These are phyloP conservation scores for Phtheirospermum japonicum DNA, from an alignment of 257 asterid species.

Conservation along the genomic window DNA sequence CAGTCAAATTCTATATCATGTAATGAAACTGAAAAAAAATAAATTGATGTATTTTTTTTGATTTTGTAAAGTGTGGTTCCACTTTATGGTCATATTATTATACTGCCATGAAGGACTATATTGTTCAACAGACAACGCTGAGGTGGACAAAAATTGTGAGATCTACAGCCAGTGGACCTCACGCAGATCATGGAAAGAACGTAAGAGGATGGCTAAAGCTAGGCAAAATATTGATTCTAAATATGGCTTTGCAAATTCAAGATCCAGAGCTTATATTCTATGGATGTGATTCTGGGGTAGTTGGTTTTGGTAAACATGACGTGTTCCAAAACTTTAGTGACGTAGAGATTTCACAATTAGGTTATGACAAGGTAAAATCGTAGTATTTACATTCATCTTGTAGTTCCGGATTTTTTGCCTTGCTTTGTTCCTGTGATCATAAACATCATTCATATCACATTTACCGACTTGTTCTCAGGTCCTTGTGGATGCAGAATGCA, in stretches of 20 bases:
- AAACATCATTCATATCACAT: neutral
- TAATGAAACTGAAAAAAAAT: constrained; percentile 31
- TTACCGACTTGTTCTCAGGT: constrained; percentile 43
- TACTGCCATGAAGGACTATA: constrained; percentile 18
- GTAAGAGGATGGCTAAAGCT: constrained; percentile 59
- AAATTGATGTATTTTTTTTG: neutral
- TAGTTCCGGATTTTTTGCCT: neutral
- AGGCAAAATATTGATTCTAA: constrained; percentile 40
- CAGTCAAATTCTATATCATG: constrained; percentile 40
- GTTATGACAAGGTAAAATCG: constrained; percentile 72
- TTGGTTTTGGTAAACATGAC: constrained; percentile 60
- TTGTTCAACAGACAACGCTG: constrained; percentile 33
- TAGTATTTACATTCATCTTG: neutral
- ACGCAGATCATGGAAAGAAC: constrained; percentile 77
- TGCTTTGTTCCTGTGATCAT: neutral
- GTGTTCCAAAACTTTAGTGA: constrained; percentile 39
- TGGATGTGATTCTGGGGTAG: constrained; percentile 73
- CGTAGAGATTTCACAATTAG: constrained; percentile 43
- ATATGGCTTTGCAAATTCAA: constrained; percentile 40
- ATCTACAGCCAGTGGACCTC: constrained; percentile 74
- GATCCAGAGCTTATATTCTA: constrained; percentile 85
- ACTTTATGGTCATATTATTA: constrained; percentile 6
- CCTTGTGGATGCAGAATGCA: constrained; percentile 98
- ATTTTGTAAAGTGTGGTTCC: constrained; percentile 20
- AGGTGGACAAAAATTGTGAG: constrained; percentile 34